Evolutionary conservation across 2,329 filamentous ascomycete species (phyloP).

Genomic region (Domatiomyces globalis): DNA sequence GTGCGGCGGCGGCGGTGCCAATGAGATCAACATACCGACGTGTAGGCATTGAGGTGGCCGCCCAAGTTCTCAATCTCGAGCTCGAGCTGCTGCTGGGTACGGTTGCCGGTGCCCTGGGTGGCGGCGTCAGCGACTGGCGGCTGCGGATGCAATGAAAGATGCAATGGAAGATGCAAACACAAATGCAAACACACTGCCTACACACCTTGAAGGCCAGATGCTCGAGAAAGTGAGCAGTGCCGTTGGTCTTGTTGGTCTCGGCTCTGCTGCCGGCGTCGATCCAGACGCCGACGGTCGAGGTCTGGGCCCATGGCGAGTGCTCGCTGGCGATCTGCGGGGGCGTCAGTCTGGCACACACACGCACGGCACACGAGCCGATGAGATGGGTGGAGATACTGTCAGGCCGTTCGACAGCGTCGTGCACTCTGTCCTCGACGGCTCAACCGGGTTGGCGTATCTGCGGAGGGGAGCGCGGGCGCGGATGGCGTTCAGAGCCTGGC

Average conservation of each 20-base stretch:
- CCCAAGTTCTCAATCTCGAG: slow-evolving; percentile 99
- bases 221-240: slow-evolving; percentile 98
- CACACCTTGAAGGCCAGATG: slow-evolving; percentile 97
- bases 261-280: slow-evolving; percentile 97
- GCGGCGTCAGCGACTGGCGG: slow-evolving; percentile 1
- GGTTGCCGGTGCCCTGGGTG: slow-evolving; percentile 70
- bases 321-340: slow-evolving; percentile 78
- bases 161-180: slow-evolving; percentile 18
- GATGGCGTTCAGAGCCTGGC: slow-evolving; percentile 67
- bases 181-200: slow-evolving; percentile 1
- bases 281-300: slow-evolving; percentile 96
- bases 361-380: slow-evolving; percentile 10
- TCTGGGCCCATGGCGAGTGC: slow-evolving; percentile 95
- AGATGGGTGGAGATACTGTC: slow-evolving; percentile 49
- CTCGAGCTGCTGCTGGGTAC: slow-evolving; percentile 93
- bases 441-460: slow-evolving; percentile 77
- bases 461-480: slow-evolving; percentile 52
- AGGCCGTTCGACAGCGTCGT: slow-evolving; percentile 95
- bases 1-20: neutral
- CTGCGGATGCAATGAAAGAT: no score
- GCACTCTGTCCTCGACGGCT: slow-evolving; percentile 73
- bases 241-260: slow-evolving; percentile 97
- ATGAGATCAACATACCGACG: slow-evolving; percentile 55
- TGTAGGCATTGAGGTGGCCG: slow-evolving; percentile 97
- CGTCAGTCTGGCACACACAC: slow-evolving; percentile 6